Evolutionary conservation across 2,329 filamentous ascomycete genomes (phyloP).

Genomic region (Clarireedia homoeocarpa): DNA sequence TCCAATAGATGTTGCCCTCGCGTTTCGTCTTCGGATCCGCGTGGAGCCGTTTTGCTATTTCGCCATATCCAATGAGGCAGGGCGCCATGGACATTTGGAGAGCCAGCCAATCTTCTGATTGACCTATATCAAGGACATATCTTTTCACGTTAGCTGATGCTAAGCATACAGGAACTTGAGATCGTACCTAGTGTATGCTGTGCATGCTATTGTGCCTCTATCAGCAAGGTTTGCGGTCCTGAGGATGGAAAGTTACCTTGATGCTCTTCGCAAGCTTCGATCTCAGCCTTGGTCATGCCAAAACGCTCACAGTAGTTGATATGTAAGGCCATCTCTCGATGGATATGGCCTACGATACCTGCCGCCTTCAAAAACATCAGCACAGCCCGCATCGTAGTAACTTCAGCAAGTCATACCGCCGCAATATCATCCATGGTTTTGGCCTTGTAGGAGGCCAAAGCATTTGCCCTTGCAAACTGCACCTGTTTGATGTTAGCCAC

Average conservation of each 20-base stretch:
- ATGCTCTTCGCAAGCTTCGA: slow-evolving; percentile 66
- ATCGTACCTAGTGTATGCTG: slow-evolving; percentile 57
- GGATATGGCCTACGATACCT: slow-evolving; percentile 67
- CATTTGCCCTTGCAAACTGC: slow-evolving; percentile 82
- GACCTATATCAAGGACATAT: slow-evolving; percentile 83
- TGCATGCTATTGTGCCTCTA: slow-evolving; percentile 46
- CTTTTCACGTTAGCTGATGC: slow-evolving; percentile 30
- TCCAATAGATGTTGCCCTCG: slow-evolving; percentile 70
- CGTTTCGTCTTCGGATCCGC: slow-evolving; percentile 51
- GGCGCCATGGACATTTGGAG: slow-evolving; percentile 79
- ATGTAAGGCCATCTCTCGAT: slow-evolving; percentile 74
- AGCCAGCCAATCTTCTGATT: slow-evolving; percentile 80
- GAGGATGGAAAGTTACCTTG: slow-evolving; percentile 44
- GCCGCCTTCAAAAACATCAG: slow-evolving; percentile 41
- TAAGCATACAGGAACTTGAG: background rate
- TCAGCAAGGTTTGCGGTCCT: background rate
- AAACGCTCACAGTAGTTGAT: slow-evolving; percentile 76
- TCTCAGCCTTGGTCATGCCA: slow-evolving; percentile 64
- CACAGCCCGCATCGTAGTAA: background rate
- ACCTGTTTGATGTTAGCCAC: slow-evolving; percentile 39
- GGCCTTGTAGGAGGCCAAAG: slow-evolving; percentile 78
- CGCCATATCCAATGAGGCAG: slow-evolving; percentile 82
- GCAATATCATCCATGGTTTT: slow-evolving; percentile 66
- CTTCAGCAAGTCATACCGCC: slow-evolving; percentile 40
- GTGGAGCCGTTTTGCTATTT: slow-evolving; percentile 65